These are phyloP conservation scores for Hansenula sp. DNA, from an alignment of 1,139 yeast genomes.

Conservation along the genomic window DNA sequence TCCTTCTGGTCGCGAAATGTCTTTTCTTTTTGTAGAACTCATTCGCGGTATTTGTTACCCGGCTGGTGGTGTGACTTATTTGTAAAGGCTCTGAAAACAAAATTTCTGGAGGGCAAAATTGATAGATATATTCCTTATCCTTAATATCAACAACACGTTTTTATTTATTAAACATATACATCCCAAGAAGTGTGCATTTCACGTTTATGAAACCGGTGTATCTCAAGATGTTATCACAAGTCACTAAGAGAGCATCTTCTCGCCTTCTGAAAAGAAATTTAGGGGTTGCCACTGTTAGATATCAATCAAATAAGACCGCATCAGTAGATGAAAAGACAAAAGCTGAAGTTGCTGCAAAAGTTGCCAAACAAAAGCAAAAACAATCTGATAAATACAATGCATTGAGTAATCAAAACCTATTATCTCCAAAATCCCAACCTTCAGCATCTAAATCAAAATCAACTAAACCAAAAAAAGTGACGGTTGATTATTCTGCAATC, in stretches of 20 bases:
- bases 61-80: no score
- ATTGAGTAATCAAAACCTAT: conserved; percentile 19
- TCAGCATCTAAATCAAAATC: neutral
- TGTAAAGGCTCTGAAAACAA: no score
- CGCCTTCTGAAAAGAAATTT: neutral
- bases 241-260: conserved; percentile 2
- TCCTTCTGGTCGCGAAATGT: no score
- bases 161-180: no score
- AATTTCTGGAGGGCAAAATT: no score
- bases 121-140: no score
- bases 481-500: conserved; percentile 19
- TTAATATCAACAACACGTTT: no score
- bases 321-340: conserved; percentile 8
- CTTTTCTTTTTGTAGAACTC: no score
- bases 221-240: neutral
- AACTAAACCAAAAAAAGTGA: conserved; percentile 5
- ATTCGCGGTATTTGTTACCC: no score
- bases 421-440: neutral
- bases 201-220: neutral
- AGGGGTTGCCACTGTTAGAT: conserved; percentile 3
- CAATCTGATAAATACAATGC: conserved; percentile 13
- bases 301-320: conserved; percentile 8
- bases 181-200: no score
- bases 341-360: conserved; percentile 15
- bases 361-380: conserved; percentile 9